phyloP scores from a whole-genome alignment of 352 stramenopile species.

The Phytophthora idaei region DNA sequence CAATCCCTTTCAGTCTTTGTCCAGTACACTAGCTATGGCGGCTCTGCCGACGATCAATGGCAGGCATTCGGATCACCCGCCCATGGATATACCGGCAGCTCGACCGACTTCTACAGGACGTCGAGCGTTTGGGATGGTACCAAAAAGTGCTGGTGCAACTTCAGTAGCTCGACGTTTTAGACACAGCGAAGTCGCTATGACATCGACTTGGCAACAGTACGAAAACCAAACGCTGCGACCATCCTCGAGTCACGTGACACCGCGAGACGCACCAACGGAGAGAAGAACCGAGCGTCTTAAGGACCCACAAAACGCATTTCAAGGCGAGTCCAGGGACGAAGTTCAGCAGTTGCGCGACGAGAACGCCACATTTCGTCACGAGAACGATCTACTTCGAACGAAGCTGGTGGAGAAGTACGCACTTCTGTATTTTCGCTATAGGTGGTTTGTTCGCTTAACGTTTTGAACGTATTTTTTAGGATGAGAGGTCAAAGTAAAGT shows the following conservation, averaged over 20 bases:
- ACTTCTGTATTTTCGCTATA: not conserved
- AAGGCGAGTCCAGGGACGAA: constrained; percentile 20
- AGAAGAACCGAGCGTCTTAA: constrained; percentile 2
- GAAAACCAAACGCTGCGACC: constrained; percentile 17
- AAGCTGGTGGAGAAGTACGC: constrained; percentile 40
- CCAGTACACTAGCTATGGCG: constrained; percentile 11
- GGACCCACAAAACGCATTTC: not conserved
- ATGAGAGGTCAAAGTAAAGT: constrained; percentile 48
- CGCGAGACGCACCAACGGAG: constrained; percentile 7
- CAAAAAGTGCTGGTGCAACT: constrained; percentile 37
- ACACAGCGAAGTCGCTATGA: constrained; percentile 3
- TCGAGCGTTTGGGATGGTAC: constrained; percentile 8
- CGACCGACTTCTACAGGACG: constrained; percentile 11
- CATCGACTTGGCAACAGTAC: constrained; percentile 4
- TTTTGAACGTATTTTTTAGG: constrained; percentile 16
- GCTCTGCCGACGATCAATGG: constrained; percentile 25
- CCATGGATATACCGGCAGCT: not conserved
- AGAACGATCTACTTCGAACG: constrained; percentile 22
- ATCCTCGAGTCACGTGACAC: constrained; percentile 13
- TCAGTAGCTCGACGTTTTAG: constrained; percentile 16
- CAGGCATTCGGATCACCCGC: constrained; percentile 1
- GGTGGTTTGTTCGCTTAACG: not conserved
- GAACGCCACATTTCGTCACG: constrained; percentile 35
- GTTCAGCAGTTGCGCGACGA: constrained; percentile 26
- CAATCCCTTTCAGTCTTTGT: constrained; percentile 4